phyloP scores from a whole-genome alignment of 2,329 filamentous ascomycete genomes.

The Ophiocordyceps camponoti-leonardi region DNA sequence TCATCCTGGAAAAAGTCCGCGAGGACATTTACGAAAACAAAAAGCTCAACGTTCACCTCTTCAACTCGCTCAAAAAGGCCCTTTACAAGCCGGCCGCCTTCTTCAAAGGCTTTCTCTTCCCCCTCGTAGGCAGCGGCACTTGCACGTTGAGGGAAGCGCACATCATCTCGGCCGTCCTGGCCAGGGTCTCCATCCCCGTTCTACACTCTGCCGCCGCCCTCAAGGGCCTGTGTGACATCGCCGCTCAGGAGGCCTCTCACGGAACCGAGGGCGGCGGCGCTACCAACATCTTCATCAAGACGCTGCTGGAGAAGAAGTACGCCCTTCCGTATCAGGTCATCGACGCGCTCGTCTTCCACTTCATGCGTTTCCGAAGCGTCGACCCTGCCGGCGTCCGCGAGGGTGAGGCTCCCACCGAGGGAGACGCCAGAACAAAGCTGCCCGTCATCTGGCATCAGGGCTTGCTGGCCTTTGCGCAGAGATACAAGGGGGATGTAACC shows the following conservation, averaged over 20 bases:
- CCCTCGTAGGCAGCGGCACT: conserved; percentile 67
- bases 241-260: conserved; percentile 70
- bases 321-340: conserved; percentile 89
- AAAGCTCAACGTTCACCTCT: conserved; percentile 89
- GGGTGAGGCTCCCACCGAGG: conserved; percentile 27
- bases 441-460: conserved; percentile 96
- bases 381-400: conserved; percentile 38
- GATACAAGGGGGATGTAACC: conserved; percentile 91
- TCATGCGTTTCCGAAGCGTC: conserved; percentile 67
- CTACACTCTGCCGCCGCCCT: conserved; percentile 84
- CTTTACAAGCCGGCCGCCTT: conserved; percentile 91
- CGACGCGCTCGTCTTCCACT: conserved; percentile 91
- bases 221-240: conserved; percentile 84
- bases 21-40: conserved; percentile 89
- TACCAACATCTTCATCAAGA: conserved; percentile 89
- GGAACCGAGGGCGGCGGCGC: conserved; percentile 77
- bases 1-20: conserved; percentile 78
- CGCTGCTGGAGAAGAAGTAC: conserved; percentile 91
- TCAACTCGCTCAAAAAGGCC: conserved; percentile 79
- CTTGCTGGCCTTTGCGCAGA: conserved; percentile 77
- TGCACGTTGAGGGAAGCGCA: conserved; percentile 85
- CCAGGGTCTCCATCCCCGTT: conserved; percentile 73
- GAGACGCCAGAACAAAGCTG: conserved; percentile 44
- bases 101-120: conserved; percentile 93
- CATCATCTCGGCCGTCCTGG: conserved; percentile 75